These are phyloP conservation scores for Cardiosporidium cionae DNA, from an alignment of 169 alveolate genomes.

Conservation along the genomic window DNA sequence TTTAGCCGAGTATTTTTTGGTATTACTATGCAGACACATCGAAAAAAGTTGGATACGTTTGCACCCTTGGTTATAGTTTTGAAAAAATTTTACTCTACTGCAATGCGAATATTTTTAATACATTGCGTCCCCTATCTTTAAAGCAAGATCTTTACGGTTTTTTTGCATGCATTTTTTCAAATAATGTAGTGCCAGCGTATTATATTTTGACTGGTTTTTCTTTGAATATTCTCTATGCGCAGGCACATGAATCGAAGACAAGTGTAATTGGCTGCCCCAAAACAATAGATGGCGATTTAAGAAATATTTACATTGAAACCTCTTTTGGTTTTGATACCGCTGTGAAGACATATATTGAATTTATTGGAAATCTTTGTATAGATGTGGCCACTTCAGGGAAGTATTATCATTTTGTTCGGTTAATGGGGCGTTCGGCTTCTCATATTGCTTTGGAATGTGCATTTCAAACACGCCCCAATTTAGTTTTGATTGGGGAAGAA, in stretches of 20 bases:
- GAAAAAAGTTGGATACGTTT: no score
- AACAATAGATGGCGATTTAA: conserved; percentile 98
- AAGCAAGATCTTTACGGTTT: no score
- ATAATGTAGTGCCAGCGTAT: no score
- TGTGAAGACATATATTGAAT: conserved; percentile 87
- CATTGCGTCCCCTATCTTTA: neutral
- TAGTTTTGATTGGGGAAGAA: conserved; percentile 83
- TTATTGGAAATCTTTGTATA: conserved; percentile 84
- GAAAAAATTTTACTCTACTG: no score
- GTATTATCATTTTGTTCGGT: conserved; percentile 93
- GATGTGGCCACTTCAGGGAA: conserved; percentile 63
- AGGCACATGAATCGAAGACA: conserved; percentile 10
- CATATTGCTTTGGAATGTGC: conserved; percentile 94
- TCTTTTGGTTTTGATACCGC: conserved; percentile 99
- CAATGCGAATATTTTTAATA: neutral
- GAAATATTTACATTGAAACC: conserved; percentile 86
- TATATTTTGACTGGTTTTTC: no score
- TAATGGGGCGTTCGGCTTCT: conserved; percentile 98
- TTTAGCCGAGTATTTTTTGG: conserved; percentile 88
- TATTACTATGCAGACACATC: no score
- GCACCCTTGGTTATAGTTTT: no score
- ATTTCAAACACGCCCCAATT: conserved; percentile 87
- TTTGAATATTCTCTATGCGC: no score
- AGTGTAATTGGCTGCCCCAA: conserved; percentile 94
- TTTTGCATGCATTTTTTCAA: no score